These are phyloP conservation scores for Paramecium pentaurelia DNA, from an alignment of 73 alveolate species.

Conservation along the genomic window DNA sequence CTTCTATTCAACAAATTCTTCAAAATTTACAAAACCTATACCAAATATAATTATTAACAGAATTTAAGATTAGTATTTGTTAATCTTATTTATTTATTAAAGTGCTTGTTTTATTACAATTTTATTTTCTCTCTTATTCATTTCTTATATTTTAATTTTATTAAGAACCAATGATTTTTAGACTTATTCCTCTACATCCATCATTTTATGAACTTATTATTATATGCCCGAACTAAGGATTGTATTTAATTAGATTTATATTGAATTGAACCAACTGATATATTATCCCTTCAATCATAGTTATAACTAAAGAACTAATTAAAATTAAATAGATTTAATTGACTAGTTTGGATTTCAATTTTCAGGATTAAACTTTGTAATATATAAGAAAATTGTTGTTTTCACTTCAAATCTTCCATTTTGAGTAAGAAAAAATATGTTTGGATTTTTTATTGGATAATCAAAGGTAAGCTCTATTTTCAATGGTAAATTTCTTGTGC, in stretches of 20 bases:
- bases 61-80: not conserved
- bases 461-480: slow-evolving; percentile 82
- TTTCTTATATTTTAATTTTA: not conserved
- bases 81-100: not conserved
- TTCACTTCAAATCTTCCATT: slow-evolving; percentile 86
- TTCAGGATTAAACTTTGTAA: slow-evolving; percentile 91
- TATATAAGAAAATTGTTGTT: slow-evolving; percentile 85
- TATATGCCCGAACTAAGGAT: slow-evolving; percentile 70
- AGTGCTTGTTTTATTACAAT: not conserved
- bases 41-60: not conserved
- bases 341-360: slow-evolving; percentile 98
- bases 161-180: not conserved
- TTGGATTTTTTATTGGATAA: slow-evolving; percentile 93
- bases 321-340: not conserved
- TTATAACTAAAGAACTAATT: slow-evolving; percentile 58
- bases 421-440: slow-evolving; percentile 84
- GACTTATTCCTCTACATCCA: not conserved
- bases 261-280: slow-evolving; percentile 86
- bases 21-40: not conserved
- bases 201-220: not conserved
- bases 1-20: not conserved
- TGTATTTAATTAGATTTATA: slow-evolving; percentile 72
- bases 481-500: slow-evolving; percentile 94
- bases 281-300: slow-evolving; percentile 81
- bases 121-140: not conserved